Percentiles rank a stretch among this genome's conserved stretches.
phyloP scores from a whole-genome alignment of 1,284 basidiomycete species.

The Fomitopsis palustris region DNA sequence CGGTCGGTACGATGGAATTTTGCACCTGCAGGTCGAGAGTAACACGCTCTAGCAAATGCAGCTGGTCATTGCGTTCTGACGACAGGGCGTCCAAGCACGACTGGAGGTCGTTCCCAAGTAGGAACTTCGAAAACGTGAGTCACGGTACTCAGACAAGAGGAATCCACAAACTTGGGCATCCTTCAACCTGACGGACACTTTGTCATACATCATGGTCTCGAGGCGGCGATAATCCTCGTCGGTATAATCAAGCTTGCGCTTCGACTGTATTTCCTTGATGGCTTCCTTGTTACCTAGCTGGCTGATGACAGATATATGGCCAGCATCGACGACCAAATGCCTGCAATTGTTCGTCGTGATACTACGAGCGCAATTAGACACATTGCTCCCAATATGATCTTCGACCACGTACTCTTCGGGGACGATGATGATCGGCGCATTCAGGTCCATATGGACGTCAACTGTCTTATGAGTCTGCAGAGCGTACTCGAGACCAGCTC shows the following conservation, averaged over 20 bases:
- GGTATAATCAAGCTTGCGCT: slow-evolving; percentile 84
- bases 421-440: slow-evolving; percentile 96
- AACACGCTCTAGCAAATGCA: slow-evolving; percentile 93
- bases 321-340: slow-evolving; percentile 93
- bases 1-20: slow-evolving; percentile 91
- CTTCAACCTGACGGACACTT: slow-evolving; percentile 81
- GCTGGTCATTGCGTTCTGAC: slow-evolving; percentile 51
- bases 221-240: slow-evolving; percentile 88
- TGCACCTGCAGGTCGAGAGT: slow-evolving; percentile 91
- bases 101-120: slow-evolving; percentile 85
- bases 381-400: background rate
- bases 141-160: slow-evolving; percentile 1
- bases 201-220: slow-evolving; percentile 97
- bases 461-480: slow-evolving; percentile 93
- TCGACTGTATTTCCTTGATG: slow-evolving; percentile 79
- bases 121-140: slow-evolving; percentile 53
- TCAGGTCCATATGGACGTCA: slow-evolving; percentile 94
- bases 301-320: slow-evolving; percentile 93
- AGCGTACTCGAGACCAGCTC: slow-evolving; percentile 93
- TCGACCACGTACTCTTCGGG: slow-evolving; percentile 76
- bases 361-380: slow-evolving; percentile 32
- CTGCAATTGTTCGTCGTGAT: slow-evolving; percentile 78
- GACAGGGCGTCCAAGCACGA: slow-evolving; percentile 79
- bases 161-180: slow-evolving; percentile 74
- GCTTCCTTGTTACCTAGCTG: slow-evolving; percentile 85